Evolutionary conservation across 345 rosid species (phyloP), one percentile per base, ranked within the genome.

Genomic region (Tarenaya hassleriana): DNA sequence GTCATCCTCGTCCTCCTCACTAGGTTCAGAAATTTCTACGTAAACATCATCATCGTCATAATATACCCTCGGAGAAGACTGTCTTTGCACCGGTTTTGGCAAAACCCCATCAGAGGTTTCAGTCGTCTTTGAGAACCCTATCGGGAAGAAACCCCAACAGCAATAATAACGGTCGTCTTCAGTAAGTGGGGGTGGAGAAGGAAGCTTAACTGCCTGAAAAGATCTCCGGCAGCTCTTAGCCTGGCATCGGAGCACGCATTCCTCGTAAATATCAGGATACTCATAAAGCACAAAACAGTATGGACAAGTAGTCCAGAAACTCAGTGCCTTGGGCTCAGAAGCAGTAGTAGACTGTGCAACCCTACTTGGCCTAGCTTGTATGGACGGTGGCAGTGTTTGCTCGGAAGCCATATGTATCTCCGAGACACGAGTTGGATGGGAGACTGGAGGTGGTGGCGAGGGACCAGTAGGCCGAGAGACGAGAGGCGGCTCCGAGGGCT

Each of bases 231-330:
- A 88, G 29, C 62, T 81, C 40, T 45, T 65, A 2, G 55, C 45
- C 68, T 85, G 94, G 58, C 98, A 88, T 34, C 67, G 69, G 32
- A 92, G 72, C 11, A 76, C 76, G 17, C 97, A 81, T 17, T 81
- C 97, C 63, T 86, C 91, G 37, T 85, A 92, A 7, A 16, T 60
- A 70, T 61, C 69, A 0, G 86, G 83, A 55, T 88, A 92, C 71
- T 92, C 95, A 16, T 72, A 88, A 4, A 92, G 75, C 49, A 74
- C 58, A 17, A 47, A 88, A 58, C 98, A 92, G 61, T 88, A 88
- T 0, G 96, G 95, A 41, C 98, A 92, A 31, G 91, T 77, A 0
- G 96, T 92, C 98, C 96, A 84, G 75, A 92, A 88, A 63, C 79
- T 75, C 7, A 67, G 63, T 21, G 13, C 61, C 61, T 68, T 52